Percentiles rank a stretch among this genome's conserved stretches.
Conservation (phyloP, 108 stramenopile species). For the Nannochloropsis gaditana region DNA sequence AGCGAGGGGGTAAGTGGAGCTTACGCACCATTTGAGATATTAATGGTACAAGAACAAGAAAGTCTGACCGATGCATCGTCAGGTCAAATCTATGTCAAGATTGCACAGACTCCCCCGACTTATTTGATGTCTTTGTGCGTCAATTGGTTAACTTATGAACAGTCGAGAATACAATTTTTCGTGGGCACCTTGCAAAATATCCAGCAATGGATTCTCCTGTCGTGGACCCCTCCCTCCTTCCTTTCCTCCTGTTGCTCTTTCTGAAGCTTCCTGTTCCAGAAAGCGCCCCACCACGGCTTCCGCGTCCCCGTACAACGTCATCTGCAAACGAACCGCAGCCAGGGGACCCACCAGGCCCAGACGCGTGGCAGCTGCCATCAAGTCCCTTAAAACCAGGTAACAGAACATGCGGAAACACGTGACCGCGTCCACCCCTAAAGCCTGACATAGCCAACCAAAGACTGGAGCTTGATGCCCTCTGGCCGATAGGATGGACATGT, state of each 20-base stretch:
- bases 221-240: not conserved
- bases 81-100: not conserved
- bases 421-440: not conserved
- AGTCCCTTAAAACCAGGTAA: not conserved
- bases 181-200: conserved; percentile 18
- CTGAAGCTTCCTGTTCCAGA: not conserved
- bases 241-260: not conserved
- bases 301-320: not conserved
- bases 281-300: not conserved
- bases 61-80: not conserved
- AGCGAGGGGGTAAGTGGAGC: not conserved
- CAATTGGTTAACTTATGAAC: not conserved
- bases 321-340: not conserved
- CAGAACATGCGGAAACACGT: not conserved
- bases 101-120: not conserved
- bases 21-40: not conserved
- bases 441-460: conserved; percentile 3
- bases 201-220: not conserved
- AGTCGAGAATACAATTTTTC: conserved; percentile 11
- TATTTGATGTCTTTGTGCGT: not conserved
- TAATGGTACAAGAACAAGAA: not conserved
- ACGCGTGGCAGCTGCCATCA: not conserved
- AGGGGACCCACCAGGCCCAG: not conserved
- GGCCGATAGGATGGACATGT: not conserved
- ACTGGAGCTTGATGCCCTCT: not conserved